phyloP scores from a whole-genome alignment of 202 grass and related monocot genomes.

The Setaria viridis region DNA sequence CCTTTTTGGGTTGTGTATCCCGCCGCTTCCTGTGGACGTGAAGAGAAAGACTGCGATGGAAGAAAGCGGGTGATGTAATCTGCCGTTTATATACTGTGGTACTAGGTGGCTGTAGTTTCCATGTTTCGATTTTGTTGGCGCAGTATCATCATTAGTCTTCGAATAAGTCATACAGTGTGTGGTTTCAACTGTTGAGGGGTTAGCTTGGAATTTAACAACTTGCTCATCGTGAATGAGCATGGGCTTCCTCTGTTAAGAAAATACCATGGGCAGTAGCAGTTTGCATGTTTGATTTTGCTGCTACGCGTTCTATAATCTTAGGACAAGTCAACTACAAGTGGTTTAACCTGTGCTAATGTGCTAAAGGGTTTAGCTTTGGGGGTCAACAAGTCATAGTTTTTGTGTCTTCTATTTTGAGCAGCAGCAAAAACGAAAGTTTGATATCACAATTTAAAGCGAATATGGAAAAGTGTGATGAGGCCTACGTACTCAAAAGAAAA shows the following conservation, averaged over 20 bases:
- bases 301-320: background rate
- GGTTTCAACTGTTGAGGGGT: background rate
- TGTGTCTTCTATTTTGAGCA: no score
- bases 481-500: no score
- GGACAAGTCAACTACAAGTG: background rate
- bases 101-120: background rate
- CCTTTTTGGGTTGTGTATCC: background rate
- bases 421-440: no score
- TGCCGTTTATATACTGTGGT: background rate
- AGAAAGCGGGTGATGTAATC: background rate
- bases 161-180: background rate
- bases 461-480: no score
- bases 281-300: background rate
- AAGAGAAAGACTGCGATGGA: background rate
- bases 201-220: background rate
- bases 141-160: background rate
- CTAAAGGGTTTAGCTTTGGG: background rate
- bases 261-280: background rate
- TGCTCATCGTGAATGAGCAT: background rate
- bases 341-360: background rate
- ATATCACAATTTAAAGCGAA: no score
- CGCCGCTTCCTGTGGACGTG: background rate
- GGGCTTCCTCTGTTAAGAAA: background rate
- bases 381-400: background rate
- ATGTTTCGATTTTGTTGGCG: background rate